These are phyloP conservation scores for Yamadazyma dushanensis DNA, from an alignment of 1,139 yeast genomes.

Conservation along the genomic window DNA sequence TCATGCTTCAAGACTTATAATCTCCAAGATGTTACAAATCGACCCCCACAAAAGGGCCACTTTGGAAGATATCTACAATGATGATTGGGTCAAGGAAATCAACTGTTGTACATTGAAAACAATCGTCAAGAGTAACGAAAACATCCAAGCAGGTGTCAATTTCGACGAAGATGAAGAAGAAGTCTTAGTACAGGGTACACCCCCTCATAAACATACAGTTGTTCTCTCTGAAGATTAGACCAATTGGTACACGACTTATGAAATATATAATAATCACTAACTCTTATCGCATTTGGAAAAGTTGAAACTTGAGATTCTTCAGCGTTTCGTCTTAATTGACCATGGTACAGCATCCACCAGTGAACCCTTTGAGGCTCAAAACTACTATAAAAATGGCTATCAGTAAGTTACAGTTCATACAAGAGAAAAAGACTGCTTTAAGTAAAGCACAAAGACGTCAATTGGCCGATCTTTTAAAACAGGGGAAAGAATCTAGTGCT, in stretches of 20 bases:
- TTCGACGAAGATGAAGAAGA: slow-evolving; percentile 44
- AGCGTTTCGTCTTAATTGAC: slow-evolving; percentile 1
- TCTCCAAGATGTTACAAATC: slow-evolving; percentile 69
- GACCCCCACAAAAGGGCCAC: slow-evolving; percentile 71
- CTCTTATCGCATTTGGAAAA: background rate
- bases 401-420: slow-evolving; percentile 74
- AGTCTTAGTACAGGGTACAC: slow-evolving; percentile 36
- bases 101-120: slow-evolving; percentile 42
- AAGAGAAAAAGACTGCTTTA: slow-evolving; percentile 78
- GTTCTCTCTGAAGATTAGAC: slow-evolving; percentile 22
- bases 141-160: slow-evolving; percentile 23
- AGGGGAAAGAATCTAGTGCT: slow-evolving; percentile 82
- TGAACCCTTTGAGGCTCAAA: slow-evolving; percentile 52
- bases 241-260: slow-evolving; percentile 1
- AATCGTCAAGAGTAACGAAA: slow-evolving; percentile 24
- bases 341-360: slow-evolving; percentile 26
- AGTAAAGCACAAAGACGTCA: slow-evolving; percentile 78
- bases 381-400: slow-evolving; percentile 80
- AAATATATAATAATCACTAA: background rate
- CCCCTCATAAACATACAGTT: slow-evolving; percentile 43
- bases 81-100: slow-evolving; percentile 73
- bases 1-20: slow-evolving; percentile 76
- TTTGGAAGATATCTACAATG: slow-evolving; percentile 63
- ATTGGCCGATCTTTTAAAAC: slow-evolving; percentile 69
- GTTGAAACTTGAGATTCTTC: background rate